A percentile compares a stretch with the other conserved stretches of the same genome.
Evolutionary conservation across 345 rosid genomes (phyloP).

Genomic region (Eucalyptus polybractea): DNA sequence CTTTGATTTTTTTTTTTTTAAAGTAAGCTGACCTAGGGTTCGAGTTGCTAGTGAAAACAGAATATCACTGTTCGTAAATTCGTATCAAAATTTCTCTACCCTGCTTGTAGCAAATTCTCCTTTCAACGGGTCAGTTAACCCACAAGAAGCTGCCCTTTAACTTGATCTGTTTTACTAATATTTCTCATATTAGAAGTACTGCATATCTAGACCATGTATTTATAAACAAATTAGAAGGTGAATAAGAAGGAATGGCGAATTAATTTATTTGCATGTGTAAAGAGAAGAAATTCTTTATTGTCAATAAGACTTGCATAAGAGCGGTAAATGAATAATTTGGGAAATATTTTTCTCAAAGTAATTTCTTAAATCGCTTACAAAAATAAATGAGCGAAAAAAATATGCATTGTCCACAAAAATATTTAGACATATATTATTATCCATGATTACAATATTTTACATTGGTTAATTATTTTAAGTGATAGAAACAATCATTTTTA

Average conservation of each 20-base stretch:
- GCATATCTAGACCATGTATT: not conserved
- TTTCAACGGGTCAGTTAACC: not conserved
- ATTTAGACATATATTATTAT: too few relatives aligned
- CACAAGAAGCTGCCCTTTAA: not conserved
- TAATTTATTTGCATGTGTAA: not conserved
- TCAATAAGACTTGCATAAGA: not conserved
- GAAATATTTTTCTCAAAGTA: too few relatives aligned
- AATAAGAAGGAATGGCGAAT: not conserved
- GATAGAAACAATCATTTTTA: not conserved
- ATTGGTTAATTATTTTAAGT: too few relatives aligned
- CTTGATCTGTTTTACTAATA: not conserved
- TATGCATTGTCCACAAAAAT: not conserved
- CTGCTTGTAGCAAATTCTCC: not conserved
- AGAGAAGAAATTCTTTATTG: not conserved
- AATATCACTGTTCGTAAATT: not conserved
- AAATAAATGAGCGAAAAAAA: too few relatives aligned
- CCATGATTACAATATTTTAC: not conserved
- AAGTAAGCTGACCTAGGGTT: not conserved
- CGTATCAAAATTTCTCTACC: not conserved
- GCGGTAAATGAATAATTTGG: too few relatives aligned
- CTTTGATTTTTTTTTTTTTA: not conserved
- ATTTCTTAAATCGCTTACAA: not conserved
- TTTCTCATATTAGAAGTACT: not conserved
- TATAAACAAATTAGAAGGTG: not conserved
- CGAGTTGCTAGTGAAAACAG: not conserved